These are phyloP conservation scores for Heliamphora ciliata DNA, from an alignment of 179 eudicot genomes.

Conservation along the genomic window DNA sequence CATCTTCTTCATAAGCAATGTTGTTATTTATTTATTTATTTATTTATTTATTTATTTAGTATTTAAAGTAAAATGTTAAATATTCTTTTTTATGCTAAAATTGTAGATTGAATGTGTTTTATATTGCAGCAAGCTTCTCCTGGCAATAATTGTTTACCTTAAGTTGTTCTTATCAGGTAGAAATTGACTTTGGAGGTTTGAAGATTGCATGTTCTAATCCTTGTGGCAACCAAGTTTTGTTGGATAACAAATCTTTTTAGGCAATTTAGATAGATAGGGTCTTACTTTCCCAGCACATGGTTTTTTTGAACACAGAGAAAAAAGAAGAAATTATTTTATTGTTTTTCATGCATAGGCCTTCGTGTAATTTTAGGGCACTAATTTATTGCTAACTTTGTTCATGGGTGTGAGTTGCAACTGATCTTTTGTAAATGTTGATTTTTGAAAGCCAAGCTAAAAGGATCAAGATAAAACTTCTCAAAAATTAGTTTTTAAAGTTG, in stretches of 20 bases:
- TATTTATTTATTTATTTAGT: too few species aligned
- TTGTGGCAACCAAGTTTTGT: not conserved
- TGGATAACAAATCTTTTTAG: not conserved
- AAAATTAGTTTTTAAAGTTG: too few species aligned
- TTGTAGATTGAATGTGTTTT: too few species aligned
- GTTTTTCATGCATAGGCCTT: not conserved
- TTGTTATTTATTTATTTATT: too few species aligned
- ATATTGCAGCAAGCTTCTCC: too few species aligned
- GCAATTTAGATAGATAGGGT: not conserved
- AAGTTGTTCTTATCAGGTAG: not conserved
- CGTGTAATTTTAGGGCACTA: not conserved
- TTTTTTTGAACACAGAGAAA: too few species aligned
- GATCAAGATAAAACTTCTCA: too few species aligned
- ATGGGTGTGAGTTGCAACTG: not conserved
- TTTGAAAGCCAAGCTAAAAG: too few species aligned
- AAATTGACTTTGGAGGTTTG: conserved; percentile 1
- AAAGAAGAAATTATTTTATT: not conserved
- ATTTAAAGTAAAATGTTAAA: too few species aligned
- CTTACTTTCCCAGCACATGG: too few species aligned
- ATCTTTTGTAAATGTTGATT: not conserved
- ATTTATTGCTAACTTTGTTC: not conserved
- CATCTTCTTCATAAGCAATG: too few species aligned
- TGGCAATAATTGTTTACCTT: not conserved
- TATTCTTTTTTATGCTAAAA: too few species aligned
- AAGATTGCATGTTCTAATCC: not conserved